These are phyloP conservation scores for Apophysomyces trapeziformis DNA, from an alignment of 371 early-diverging fungal species.

Conservation along the genomic window DNA sequence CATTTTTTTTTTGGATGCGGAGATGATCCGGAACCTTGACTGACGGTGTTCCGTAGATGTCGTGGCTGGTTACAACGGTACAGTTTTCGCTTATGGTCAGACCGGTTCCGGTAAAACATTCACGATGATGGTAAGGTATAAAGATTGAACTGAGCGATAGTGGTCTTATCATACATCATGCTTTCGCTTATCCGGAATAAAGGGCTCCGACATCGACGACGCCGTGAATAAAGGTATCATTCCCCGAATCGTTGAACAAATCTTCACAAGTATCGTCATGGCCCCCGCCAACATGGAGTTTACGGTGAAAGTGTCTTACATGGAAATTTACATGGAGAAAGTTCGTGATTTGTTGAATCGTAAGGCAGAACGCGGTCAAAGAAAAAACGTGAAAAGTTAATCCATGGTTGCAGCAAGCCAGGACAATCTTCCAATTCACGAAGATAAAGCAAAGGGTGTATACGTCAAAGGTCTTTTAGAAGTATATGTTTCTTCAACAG, in stretches of 20 bases:
- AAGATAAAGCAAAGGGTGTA: slow-evolving; percentile 93
- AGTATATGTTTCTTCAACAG: slow-evolving; percentile 90
- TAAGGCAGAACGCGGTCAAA: slow-evolving; percentile 38
- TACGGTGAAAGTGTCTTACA: slow-evolving; percentile 93
- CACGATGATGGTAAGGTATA: slow-evolving; percentile 92
- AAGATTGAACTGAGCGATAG: neutral
- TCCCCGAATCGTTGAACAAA: slow-evolving; percentile 90
- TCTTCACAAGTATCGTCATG: slow-evolving; percentile 85
- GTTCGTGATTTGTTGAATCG: slow-evolving; percentile 96
- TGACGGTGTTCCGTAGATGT: slow-evolving; percentile 48
- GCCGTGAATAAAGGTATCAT: slow-evolving; percentile 92
- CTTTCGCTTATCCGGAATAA: slow-evolving; percentile 80
- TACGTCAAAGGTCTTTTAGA: slow-evolving; percentile 96
- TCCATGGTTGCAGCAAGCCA: slow-evolving; percentile 60
- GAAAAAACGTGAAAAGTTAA: neutral
- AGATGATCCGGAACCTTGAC: neutral
- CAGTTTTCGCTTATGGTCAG: slow-evolving; percentile 99
- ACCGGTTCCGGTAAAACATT: slow-evolving; percentile 99
- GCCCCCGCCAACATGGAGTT: slow-evolving; percentile 90
- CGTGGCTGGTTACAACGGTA: slow-evolving; percentile 92
- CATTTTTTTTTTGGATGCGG: slow-evolving; percentile 8
- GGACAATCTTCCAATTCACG: slow-evolving; percentile 93
- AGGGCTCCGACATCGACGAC: slow-evolving; percentile 93
- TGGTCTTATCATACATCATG: slow-evolving; percentile 32
- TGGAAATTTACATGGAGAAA: slow-evolving; percentile 99